Evolutionary conservation across 116 monocot species (phyloP).

Genomic region (Cymodocea nodosa): DNA sequence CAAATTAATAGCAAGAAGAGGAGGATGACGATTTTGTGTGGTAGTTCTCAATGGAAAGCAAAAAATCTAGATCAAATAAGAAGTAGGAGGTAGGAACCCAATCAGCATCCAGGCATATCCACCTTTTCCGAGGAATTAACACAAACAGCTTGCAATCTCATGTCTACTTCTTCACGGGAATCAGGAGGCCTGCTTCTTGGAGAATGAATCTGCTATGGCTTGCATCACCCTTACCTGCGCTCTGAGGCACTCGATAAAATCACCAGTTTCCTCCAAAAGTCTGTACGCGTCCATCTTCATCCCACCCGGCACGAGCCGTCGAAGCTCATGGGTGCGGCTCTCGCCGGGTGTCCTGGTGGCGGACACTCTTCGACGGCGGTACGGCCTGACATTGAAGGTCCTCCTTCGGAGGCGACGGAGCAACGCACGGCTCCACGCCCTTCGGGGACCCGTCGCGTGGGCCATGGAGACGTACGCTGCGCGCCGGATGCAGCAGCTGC

Average conservation of each 20-base stretch:
- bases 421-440: slow-evolving; percentile 38
- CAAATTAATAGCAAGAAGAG: neutral
- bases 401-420: slow-evolving; percentile 9
- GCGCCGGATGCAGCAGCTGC: slow-evolving; percentile 13
- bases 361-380: no score
- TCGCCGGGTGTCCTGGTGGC: no score
- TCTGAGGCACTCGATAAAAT: slow-evolving; percentile 20
- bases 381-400: neutral
- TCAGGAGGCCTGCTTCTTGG: neutral
- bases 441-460: slow-evolving; percentile 13
- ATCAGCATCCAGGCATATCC: no score
- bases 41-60: neutral
- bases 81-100: no score
- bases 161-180: neutral
- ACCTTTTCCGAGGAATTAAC: no score
- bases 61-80: no score
- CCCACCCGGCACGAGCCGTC: slow-evolving; percentile 27
- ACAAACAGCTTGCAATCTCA: neutral
- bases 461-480: slow-evolving; percentile 56
- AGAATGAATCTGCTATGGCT: slow-evolving; percentile 12
- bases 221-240: slow-evolving; percentile 31
- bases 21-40: neutral
- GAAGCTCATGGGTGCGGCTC: slow-evolving; percentile 7
- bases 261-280: slow-evolving; percentile 24
- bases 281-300: slow-evolving; percentile 17